Evolutionary conservation across 352 stramenopile genomes (phyloP), one percentile per base, ranked within the genome.

Genomic region (Phytophthora idaei): DNA sequence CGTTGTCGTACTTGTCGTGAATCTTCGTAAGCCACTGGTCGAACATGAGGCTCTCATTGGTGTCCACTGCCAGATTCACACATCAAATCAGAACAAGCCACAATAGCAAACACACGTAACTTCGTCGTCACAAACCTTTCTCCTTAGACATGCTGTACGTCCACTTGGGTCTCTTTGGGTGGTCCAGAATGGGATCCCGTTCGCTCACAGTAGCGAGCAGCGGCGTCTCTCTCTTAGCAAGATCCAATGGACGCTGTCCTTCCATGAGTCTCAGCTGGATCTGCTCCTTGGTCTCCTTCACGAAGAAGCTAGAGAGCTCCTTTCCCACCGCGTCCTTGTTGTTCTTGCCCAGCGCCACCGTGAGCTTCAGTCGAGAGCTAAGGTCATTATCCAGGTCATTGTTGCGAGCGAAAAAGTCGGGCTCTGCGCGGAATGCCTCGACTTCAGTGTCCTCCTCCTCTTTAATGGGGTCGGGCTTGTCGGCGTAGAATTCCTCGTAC

Each of bases 201-300:
- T 71, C 66, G 32, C 90, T 88, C 48, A 88, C 77, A 1, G 70
- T 78, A 1, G 85, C 85, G 17, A 90, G 77, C 39, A 95, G 53
- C 9, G 83, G 85, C 21, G 74, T 83, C 60, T 68, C 68, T 46
- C 87, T 80, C 41, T 78, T 79, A 5, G 61, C 55, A 41, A 92
- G 55, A 47, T 90, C 76, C 47, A 95, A 54, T 37, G 85, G 80
- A 44, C 83, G 58, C 54, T 95, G 87, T 28, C 87, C 87, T 67
- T 95, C 87, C 85, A 93, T 92, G 17, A 95, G 80, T 50, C 87
- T 81, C 71, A 93, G 32, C 51, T 95, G 85, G 48, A 95, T 93
- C 67, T 95, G 85, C 71, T 95, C 87, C 61, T 93, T 93, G 27
- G 85, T 92, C 67, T 95, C 87, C 52, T 92, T 95, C 15, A 93